Evolutionary conservation across 208 protist species (phyloP).

Genomic region (Crithidia brevicula): DNA sequence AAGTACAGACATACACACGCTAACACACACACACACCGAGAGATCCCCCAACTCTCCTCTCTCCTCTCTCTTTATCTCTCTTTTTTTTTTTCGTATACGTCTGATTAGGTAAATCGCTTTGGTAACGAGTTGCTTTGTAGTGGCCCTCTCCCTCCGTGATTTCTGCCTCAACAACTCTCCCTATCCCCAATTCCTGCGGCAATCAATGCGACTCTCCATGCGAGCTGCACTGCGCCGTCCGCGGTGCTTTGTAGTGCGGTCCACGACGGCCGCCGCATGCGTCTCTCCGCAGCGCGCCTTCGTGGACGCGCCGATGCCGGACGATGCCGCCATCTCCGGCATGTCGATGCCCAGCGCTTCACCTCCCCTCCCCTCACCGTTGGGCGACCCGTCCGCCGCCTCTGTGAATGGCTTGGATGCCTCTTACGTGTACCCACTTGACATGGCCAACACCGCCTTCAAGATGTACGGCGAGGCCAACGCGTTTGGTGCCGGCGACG

Average conservation of each 20-base stretch:
- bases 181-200: no score
- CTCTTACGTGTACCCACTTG: constrained; percentile 51
- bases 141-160: no score
- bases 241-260: no score
- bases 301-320: constrained; percentile 27
- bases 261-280: background rate
- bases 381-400: constrained; percentile 8
- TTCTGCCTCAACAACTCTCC: no score
- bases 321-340: constrained; percentile 15
- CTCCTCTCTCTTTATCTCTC: constrained; percentile 5
- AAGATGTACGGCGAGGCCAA: constrained; percentile 65
- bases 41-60: background rate
- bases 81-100: constrained; percentile 8
- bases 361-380: constrained; percentile 5
- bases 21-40: background rate
- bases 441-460: constrained; percentile 33
- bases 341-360: constrained; percentile 7
- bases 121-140: no score
- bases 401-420: constrained; percentile 4
- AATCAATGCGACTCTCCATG: background rate
- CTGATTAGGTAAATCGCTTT: no score
- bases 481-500: constrained; percentile 34
- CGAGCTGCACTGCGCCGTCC: background rate
- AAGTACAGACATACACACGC: background rate
- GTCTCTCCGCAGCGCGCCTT: constrained; percentile 13